phyloP scores from a whole-genome alignment of 805 yeast genomes.

The Hanseniaspora mollemarum region DNA sequence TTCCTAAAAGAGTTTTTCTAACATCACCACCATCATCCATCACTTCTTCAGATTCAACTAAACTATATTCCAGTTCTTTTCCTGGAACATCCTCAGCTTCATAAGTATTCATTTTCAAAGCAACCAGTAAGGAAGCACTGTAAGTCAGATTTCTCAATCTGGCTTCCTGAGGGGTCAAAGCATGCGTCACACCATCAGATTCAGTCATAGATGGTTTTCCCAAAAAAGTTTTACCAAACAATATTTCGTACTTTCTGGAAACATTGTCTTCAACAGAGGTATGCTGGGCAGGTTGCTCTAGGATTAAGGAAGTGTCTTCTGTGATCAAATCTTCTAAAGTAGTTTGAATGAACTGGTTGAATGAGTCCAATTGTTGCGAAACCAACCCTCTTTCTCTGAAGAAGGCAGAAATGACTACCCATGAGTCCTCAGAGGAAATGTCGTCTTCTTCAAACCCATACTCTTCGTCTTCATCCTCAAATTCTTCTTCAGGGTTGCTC shows the following conservation, averaged over 20 bases:
- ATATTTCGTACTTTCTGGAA: constrained; percentile 85
- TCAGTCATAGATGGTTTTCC: constrained; percentile 98
- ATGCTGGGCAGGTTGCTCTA: constrained; percentile 98
- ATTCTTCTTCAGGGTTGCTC: constrained; percentile 22
- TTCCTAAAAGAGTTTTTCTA: constrained; percentile 83
- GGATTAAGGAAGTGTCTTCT: constrained; percentile 85
- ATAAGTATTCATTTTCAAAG: constrained; percentile 82
- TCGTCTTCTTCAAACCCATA: constrained; percentile 57
- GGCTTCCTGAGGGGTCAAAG: constrained; percentile 97
- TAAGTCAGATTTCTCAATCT: constrained; percentile 90
- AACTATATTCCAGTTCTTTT: constrained; percentile 48
- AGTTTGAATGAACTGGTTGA: constrained; percentile 93
- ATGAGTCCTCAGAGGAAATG: constrained; percentile 96
- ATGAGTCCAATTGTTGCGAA: constrained; percentile 95
- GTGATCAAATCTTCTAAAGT: constrained; percentile 93
- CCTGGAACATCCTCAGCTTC: constrained; percentile 65
- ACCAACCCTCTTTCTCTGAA: constrained; percentile 94
- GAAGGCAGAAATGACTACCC: constrained; percentile 95
- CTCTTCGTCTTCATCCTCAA: constrained; percentile 43
- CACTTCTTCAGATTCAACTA: constrained; percentile 36
- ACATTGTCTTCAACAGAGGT: constrained; percentile 80
- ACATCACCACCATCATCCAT: constrained; percentile 55
- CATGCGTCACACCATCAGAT: constrained; percentile 99
- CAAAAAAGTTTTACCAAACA: constrained; percentile 93
- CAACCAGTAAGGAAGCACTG: constrained; percentile 91